Conservation (phyloP, 495 filamentous ascomycete genomes). For the Amniculicola lignicola region DNA sequence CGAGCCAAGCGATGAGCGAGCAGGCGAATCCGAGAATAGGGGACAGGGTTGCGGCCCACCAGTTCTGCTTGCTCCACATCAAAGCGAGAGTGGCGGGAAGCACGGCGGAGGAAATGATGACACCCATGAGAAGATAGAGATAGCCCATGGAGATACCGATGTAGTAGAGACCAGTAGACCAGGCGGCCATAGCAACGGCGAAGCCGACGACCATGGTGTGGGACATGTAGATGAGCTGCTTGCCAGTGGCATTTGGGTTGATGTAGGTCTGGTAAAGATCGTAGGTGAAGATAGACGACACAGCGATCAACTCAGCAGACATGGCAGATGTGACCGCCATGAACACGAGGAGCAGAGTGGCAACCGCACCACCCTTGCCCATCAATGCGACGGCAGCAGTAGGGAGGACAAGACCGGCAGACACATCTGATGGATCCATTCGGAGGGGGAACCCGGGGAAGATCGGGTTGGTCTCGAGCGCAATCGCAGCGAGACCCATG, state of each 20-base stretch:
- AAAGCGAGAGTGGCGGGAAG: conserved; percentile 78
- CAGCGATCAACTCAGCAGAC: conserved; percentile 87
- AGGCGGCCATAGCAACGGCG: conserved; percentile 78
- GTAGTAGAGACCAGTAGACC: conserved; percentile 77
- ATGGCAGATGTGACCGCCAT: conserved; percentile 93
- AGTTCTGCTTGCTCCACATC: conserved; percentile 80
- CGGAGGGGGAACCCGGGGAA: conserved; percentile 72
- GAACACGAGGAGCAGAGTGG: conserved; percentile 82
- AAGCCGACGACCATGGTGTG: conserved; percentile 74
- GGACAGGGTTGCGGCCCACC: conserved; percentile 69
- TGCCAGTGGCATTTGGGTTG: conserved; percentile 59
- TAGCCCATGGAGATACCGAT: conserved; percentile 64
- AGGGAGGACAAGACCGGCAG: conserved; percentile 82
- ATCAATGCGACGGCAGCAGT: conserved; percentile 86
- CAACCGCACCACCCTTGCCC: conserved; percentile 82
- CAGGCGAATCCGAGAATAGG: conserved; percentile 74
- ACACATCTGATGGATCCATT: conserved; percentile 72
- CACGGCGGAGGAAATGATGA: conserved; percentile 83
- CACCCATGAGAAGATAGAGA: conserved; percentile 86
- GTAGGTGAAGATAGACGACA: conserved; percentile 90
- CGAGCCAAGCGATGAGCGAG: conserved; percentile 83
- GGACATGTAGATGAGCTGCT: conserved; percentile 79
- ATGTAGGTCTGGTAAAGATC: conserved; percentile 68
- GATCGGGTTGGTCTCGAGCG: conserved; percentile 69
- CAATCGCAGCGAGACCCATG: conserved; percentile 86